Percentiles rank a stretch among this genome's conserved stretches.
These are phyloP conservation scores for Coccinonectria pachysandricola DNA, from an alignment of 2,329 filamentous ascomycete species.

Conservation along the genomic window DNA sequence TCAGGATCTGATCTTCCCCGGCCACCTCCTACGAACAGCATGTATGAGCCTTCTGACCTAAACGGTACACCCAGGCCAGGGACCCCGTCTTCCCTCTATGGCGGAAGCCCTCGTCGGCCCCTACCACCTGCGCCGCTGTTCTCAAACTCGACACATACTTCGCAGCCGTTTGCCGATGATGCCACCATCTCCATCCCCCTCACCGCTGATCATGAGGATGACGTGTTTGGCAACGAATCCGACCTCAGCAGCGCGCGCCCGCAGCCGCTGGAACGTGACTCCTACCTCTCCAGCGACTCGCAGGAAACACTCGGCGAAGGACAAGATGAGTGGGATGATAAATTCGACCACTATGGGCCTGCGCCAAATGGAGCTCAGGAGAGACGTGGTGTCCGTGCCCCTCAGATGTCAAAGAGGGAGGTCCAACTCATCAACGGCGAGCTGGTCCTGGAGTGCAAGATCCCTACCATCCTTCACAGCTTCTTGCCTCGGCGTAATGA, in stretches of 20 bases:
- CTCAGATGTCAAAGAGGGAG: slow-evolving; percentile 86
- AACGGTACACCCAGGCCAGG: slow-evolving; percentile 86
- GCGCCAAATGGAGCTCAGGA: slow-evolving; percentile 81
- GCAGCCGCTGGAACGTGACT: slow-evolving; percentile 42
- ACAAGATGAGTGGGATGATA: slow-evolving; percentile 33
- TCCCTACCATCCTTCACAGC: slow-evolving; percentile 94
- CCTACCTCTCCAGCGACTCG: slow-evolving; percentile 41
- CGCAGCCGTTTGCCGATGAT: slow-evolving; percentile 51
- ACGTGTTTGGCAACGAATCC: slow-evolving; percentile 60
- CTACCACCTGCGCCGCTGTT: slow-evolving; percentile 85
- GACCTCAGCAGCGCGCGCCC: slow-evolving; percentile 43
- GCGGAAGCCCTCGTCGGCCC: slow-evolving; percentile 76
- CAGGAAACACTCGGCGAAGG: slow-evolving; percentile 45
- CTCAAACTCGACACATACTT: slow-evolving; percentile 40
- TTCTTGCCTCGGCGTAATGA: slow-evolving; percentile 90
- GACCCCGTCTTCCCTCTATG: slow-evolving; percentile 81
- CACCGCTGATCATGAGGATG: slow-evolving; percentile 46
- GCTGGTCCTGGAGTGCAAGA: slow-evolving; percentile 96
- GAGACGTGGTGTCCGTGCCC: slow-evolving; percentile 73
- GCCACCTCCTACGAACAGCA: slow-evolving; percentile 58
- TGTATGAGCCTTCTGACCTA: slow-evolving; percentile 79
- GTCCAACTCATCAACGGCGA: slow-evolving; percentile 96
- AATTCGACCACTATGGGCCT: slow-evolving; percentile 74
- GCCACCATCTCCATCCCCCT: slow-evolving; percentile 65
- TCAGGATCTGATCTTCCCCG: slow-evolving; percentile 50